Conservation (phyloP, 495 filamentous ascomycete species). For the Neurospora sp. region DNA sequence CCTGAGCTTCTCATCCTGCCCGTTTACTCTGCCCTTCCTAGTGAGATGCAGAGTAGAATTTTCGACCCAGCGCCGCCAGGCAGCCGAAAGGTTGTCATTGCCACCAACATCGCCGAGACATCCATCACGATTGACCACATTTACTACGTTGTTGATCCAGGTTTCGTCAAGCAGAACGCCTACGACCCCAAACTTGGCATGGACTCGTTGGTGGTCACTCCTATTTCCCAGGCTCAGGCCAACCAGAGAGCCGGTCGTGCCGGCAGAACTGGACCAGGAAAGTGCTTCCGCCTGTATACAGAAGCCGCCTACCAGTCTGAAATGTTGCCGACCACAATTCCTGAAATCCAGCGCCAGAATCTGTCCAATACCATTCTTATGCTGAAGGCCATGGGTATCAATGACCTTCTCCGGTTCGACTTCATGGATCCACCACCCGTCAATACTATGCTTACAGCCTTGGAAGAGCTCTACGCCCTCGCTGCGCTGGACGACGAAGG, state of each 20-base stretch:
- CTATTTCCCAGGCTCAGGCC: conserved; percentile 92
- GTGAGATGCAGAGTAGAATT: conserved; percentile 87
- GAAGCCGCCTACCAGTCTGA: conserved; percentile 93
- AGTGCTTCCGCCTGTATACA: conserved; percentile 93
- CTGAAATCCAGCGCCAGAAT: conserved; percentile 95
- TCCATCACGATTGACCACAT: conserved; percentile 96
- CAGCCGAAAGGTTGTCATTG: conserved; percentile 89
- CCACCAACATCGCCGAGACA: conserved; percentile 97
- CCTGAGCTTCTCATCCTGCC: conserved; percentile 89
- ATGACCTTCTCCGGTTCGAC: conserved; percentile 93
- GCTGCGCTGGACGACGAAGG: conserved; percentile 94
- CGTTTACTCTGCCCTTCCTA: conserved; percentile 86
- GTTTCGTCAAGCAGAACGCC: conserved; percentile 95
- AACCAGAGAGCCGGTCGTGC: conserved; percentile 91
- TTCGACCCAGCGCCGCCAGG: conserved; percentile 90
- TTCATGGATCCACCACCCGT: conserved; percentile 97
- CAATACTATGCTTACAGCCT: conserved; percentile 92
- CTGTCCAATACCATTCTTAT: conserved; percentile 92
- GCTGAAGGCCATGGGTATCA: conserved; percentile 99
- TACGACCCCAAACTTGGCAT: conserved; percentile 97
- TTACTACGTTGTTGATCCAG: conserved; percentile 94
- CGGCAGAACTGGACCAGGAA: conserved; percentile 89
- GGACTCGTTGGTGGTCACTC: conserved; percentile 91
- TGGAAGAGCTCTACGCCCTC: conserved; percentile 90
- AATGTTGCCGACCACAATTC: conserved; percentile 92